Conservation (phyloP, 1,284 basidiomycete species). For the Moniliophthora roreri region DNA sequence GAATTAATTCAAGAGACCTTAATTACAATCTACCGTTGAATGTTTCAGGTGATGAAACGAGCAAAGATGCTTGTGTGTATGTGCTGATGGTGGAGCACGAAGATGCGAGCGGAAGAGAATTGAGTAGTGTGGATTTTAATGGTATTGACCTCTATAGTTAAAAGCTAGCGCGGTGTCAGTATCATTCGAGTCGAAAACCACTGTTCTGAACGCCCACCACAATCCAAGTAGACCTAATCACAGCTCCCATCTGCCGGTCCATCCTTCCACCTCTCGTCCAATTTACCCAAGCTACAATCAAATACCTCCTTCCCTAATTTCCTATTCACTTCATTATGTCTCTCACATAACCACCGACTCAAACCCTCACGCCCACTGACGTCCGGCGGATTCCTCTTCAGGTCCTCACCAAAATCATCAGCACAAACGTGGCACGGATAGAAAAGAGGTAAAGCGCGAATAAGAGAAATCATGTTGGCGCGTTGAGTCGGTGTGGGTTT, state of each 20-base stretch:
- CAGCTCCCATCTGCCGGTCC: slow-evolving; percentile 87
- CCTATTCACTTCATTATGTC: slow-evolving; percentile 90
- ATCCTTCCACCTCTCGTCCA: slow-evolving; percentile 88
- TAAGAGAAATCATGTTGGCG: slow-evolving; percentile 76
- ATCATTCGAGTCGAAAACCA: too few species aligned
- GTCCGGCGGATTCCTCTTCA: slow-evolving; percentile 69
- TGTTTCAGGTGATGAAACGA: too few species aligned
- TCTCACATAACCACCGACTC: slow-evolving; percentile 85
- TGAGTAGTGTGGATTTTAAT: too few species aligned
- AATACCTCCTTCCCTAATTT: slow-evolving; percentile 83
- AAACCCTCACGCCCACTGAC: slow-evolving; percentile 67
- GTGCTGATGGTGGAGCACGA: too few species aligned
- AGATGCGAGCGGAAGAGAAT: too few species aligned
- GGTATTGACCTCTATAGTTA: too few species aligned
- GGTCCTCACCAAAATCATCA: slow-evolving; percentile 71
- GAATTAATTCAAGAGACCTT: too few species aligned
- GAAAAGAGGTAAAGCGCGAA: slow-evolving; percentile 74
- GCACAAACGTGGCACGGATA: slow-evolving; percentile 91
- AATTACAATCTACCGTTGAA: too few species aligned
- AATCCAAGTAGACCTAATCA: slow-evolving; percentile 49
- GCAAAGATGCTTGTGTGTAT: too few species aligned
- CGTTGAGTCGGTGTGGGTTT: slow-evolving; percentile 70
- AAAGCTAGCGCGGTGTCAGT: too few species aligned
- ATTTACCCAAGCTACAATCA: slow-evolving; percentile 64
- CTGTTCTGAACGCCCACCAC: neutral